Percentiles rank a stretch among this genome's conserved stretches.
phyloP scores from a whole-genome alignment of 805 yeast species.

The Clavispora vitiphila region DNA sequence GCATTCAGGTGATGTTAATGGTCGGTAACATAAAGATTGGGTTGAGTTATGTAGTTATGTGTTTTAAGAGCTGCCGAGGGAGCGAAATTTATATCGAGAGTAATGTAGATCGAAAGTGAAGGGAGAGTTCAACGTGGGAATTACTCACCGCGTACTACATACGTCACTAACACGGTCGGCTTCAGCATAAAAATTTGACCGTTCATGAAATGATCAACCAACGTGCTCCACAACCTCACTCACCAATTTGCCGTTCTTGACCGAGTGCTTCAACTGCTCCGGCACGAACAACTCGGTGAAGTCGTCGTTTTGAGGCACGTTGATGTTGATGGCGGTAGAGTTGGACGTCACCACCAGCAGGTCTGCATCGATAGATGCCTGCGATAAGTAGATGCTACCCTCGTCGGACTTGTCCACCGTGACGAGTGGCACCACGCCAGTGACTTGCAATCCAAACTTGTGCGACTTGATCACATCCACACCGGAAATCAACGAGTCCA shows the following conservation, averaged over 20 bases:
- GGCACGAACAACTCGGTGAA: conserved; percentile 80
- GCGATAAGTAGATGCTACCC: conserved; percentile 73
- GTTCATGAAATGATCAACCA: too few relatives aligned
- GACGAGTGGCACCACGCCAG: conserved; percentile 78
- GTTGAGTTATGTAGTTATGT: too few relatives aligned
- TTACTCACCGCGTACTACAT: too few relatives aligned
- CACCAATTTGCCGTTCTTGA: conserved; percentile 56
- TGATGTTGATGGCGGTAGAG: conserved; percentile 80
- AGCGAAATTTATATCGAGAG: too few relatives aligned
- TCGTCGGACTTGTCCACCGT: conserved; percentile 86
- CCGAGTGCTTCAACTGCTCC: conserved; percentile 81
- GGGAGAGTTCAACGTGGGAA: too few relatives aligned
- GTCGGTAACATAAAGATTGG: too few relatives aligned
- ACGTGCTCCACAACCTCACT: conserved; percentile 79
- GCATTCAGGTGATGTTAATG: too few relatives aligned
- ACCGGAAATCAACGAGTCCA: conserved; percentile 83
- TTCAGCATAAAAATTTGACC: too few relatives aligned
- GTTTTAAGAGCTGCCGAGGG: too few relatives aligned
- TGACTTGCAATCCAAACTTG: conserved; percentile 79
- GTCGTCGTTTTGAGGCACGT: conserved; percentile 75
- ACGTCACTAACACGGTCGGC: too few relatives aligned
- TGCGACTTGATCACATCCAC: conserved; percentile 79
- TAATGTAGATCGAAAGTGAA: too few relatives aligned
- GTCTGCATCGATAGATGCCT: conserved; percentile 63
- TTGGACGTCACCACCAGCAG: conserved; percentile 72